Base-by-base conservation (phyloP, 129 eudicot genomes). In the Helichrysum umbraculigerum region DNA sequence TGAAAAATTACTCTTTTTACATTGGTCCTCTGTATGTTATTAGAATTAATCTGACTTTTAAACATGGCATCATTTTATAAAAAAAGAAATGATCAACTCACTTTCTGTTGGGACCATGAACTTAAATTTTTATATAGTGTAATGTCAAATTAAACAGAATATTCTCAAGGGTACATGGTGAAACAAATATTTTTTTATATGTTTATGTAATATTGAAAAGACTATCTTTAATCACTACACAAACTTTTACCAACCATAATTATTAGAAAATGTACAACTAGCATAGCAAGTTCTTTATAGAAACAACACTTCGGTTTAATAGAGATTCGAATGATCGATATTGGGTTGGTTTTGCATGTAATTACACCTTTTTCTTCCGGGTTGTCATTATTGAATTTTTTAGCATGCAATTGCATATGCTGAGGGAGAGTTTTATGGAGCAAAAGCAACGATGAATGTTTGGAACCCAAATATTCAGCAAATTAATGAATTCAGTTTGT, bases 321-420 rank as follows among this genome's bases (percentile, higher is more conserved):
- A 20, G 6, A 61, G 7, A 61, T 25, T 61, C 10, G 35, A 6
- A 29, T 25, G 37, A 22, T 61, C 17, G 11, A 19, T 58, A 58
- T 8, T 20, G 28, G 14, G 5, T 3, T 4, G 3, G 9, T 39
- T 68, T 68, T 0, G 7, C 28, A 52, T 32, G 12, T 52, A 32
- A 66, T n/a, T 3, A 2, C n/a, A 33, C 21, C 3, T 65, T 65
- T 30, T n/a, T 17, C 11, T 51, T 75, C 14, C 57, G 79, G 25
- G 28, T 68, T 85, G 54, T 71, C 70, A 73, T 83, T 14, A 76
- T 78, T 78, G 85, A 66, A 60, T 73, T 79, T 25, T 75, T 64
- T 52, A 92, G 98, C 98, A 92, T 86, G 98, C 98, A 71, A 92
- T 92, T 79, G 96, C 89, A 39, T 92, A 89, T 86, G 88, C 85